Conservation (phyloP, 306 rosid species). For the Prunus padus region DNA sequence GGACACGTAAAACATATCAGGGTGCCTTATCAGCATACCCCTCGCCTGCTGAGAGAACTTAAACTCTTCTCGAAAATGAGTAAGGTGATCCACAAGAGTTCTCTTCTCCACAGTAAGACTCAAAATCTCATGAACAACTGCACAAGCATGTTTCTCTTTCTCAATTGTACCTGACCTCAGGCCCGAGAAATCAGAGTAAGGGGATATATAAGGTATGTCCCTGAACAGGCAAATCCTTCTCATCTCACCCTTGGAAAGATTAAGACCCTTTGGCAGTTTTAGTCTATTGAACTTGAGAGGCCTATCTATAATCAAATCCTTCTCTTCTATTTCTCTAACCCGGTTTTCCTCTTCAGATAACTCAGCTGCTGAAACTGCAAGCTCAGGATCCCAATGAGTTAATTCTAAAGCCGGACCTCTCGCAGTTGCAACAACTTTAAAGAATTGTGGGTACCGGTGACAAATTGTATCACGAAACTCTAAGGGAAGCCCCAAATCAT, state of each 20-base stretch:
- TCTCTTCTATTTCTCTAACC: constrained; percentile 60
- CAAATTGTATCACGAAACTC: constrained; percentile 86
- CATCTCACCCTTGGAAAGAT: constrained; percentile 74
- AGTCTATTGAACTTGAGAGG: constrained; percentile 65
- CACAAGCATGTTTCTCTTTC: constrained; percentile 92
- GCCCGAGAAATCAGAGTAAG: constrained; percentile 77
- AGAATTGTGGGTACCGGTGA: constrained; percentile 76
- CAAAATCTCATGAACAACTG: constrained; percentile 79
- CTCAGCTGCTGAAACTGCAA: constrained; percentile 88
- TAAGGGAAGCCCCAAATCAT: constrained; percentile 70
- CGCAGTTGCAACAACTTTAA: constrained; percentile 69
- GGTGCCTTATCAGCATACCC: constrained; percentile 89
- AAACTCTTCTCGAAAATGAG: constrained; percentile 92
- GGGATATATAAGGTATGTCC: constrained; percentile 76
- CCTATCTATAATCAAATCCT: constrained; percentile 76
- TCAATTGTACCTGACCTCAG: constrained; percentile 53
- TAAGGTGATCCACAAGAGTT: constrained; percentile 77
- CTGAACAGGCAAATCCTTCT: constrained; percentile 69
- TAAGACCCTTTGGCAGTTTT: constrained; percentile 78
- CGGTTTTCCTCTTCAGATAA: constrained; percentile 67
- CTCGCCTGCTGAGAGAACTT: constrained; percentile 84
- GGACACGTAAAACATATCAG: constrained; percentile 85
- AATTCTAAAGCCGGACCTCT: constrained; percentile 79
- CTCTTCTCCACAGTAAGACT: constrained; percentile 85
- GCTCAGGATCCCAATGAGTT: constrained; percentile 91